Base-by-base conservation (phyloP, 129 eudicot genomes). In the Lonicera japonica region DNA sequence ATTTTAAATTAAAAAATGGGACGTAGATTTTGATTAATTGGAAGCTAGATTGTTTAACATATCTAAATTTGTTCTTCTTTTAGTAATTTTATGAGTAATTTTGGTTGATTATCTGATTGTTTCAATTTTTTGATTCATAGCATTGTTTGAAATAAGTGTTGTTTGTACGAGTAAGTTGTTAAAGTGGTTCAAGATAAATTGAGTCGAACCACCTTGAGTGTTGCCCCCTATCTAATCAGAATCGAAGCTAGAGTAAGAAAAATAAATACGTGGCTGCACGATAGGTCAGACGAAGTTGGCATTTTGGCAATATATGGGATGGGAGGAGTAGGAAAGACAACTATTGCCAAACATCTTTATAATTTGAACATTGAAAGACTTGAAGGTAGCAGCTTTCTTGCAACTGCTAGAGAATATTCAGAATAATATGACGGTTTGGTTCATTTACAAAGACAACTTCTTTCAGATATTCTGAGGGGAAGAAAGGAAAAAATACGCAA, bases 251-350 rank as follows among this genome's bases (percentile, higher is more conserved):
- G 55, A 16, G 52, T 66, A 1, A 8, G 47, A 4, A 3, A 16
- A 22, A 48, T 77, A 5, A 55, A 22, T 20, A 55, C 58, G 15
- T 77, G 82, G 77, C 16, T 77, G 21, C 56, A 45, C 19, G 58
- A 67, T 25, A 58, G 20, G 23, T 56, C 66, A 21, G 20, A 18
- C 0, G 63, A 69, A 40, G 66, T 61, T 40, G 54, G 54, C 54
- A 50, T 75, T 15, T 12, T 68, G 39, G 47, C 70, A 5, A 21
- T 74, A 9, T 16, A 1, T 18, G 77, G 77, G 25, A 65, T 65
- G 71, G 56, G 77, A 0, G 77, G 77, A 40, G 36, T 65, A 0
- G 77, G 77, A 16, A 73, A 65, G 56, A 73, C 77, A 34, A 47
- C 71, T 21, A 23, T 65, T 15, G 77, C 71, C 12, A 64, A 17